Base-by-base conservation (phyloP, 2,329 filamentous ascomycete species). In the Venturia asperata region DNA sequence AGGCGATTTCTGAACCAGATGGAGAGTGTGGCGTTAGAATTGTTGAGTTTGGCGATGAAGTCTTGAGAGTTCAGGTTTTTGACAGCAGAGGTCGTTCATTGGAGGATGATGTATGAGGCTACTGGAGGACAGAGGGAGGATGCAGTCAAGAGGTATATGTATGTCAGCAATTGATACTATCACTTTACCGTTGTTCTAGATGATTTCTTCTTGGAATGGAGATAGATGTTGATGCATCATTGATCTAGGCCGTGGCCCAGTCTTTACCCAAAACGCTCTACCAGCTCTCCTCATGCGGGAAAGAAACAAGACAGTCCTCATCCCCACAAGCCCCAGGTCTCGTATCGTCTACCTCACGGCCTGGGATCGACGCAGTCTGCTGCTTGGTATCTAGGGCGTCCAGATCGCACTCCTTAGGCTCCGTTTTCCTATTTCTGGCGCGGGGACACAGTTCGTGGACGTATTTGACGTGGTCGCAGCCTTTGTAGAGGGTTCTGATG, bases 281-380 rank as follows among this genome's bases (percentile, higher is more conserved):
- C 45, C n/a, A 27, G 13, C 3, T n/a, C 21, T 49, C 9, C 45
- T 49, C 45, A 49, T 27, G 1, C 24, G 45, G 45, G 21, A 49
- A 49, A 27, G 45, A 49, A 27, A 49, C 9, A 27, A 49, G 45
- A 49, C 45, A 27, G 11, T 49, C 45, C 45, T 69, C 21, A n/a
- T 49, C 45, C 45, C 45, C 45, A 13, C 21, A 49, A 49, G 45
- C 7, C 19, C 45, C 45, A 27, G n/a, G 7, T 3, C 45, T 49
- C 21, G 21, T 49, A n/a, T 27, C 19, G 21, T 49, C 45, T 11
- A 27, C 21, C 21, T 13, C 45, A 49, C 45, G 7, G 45, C 45
- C 45, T 27, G 45, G 9, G n/a, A 49, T 27, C 9, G 45, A 49
- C 6, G 45, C 9, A 27, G 3, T 49, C 45, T 27, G 45, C 13